These are phyloP conservation scores for Phytopythium litorale DNA, from an alignment of 352 stramenopile genomes.

Conservation along the genomic window DNA sequence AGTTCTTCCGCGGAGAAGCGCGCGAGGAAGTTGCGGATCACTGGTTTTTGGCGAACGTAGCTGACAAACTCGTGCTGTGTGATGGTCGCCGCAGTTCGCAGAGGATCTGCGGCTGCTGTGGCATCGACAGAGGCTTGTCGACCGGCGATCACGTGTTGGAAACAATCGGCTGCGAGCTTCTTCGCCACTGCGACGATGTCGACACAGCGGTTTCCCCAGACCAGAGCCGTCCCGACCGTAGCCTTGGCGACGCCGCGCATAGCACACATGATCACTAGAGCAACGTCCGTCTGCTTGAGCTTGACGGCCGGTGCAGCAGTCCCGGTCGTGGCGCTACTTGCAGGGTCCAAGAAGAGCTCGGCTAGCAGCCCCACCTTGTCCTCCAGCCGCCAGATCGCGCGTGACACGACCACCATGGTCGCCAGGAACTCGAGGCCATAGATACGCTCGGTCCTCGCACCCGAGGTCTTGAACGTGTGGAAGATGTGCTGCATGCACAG, in stretches of 20 bases:
- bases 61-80: conserved; percentile 23
- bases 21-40: conserved; percentile 40
- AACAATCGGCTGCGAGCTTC: conserved; percentile 14
- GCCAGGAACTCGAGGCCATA: conserved; percentile 65
- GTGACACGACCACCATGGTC: conserved; percentile 47
- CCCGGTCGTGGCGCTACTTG: conserved; percentile 10
- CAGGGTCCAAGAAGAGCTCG: conserved; percentile 50
- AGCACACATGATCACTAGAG: conserved; percentile 46
- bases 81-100: conserved; percentile 6
- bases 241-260: conserved; percentile 51
- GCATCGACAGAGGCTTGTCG: background rate
- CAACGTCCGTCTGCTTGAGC: conserved; percentile 55
- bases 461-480: conserved; percentile 32
- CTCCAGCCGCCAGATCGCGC: conserved; percentile 55
- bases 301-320: conserved; percentile 8
- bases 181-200: conserved; percentile 14
- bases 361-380: conserved; percentile 55
- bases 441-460: conserved; percentile 14
- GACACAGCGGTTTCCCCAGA: conserved; percentile 35
- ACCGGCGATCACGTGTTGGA: conserved; percentile 9
- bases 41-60: conserved; percentile 31
- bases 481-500: conserved; percentile 62
- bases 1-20: conserved; percentile 59
- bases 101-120: background rate
- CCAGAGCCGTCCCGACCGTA: conserved; percentile 36